A percentile compares a stretch with the other conserved stretches of the same genome.
These are phyloP conservation scores for Fusarium chuoi DNA, from an alignment of 2,329 filamentous ascomycete genomes.

Conservation along the genomic window DNA sequence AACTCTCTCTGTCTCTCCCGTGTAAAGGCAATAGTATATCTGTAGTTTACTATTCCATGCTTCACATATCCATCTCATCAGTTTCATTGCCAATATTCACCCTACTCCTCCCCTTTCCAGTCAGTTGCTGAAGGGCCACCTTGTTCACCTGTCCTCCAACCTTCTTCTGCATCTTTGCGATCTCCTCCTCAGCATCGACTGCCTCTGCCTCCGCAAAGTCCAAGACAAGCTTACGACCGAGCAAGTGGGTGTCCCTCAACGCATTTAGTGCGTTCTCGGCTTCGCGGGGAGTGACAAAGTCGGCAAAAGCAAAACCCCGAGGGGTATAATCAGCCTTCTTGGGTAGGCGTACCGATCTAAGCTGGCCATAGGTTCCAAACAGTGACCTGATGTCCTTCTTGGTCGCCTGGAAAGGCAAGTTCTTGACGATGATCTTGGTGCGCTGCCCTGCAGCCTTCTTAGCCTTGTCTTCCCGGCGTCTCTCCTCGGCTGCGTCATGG, in stretches of 20 bases:
- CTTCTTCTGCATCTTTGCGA: slow-evolving; percentile 97
- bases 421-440: slow-evolving; percentile 98
- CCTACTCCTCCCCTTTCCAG: slow-evolving; percentile 83
- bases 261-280: slow-evolving; percentile 91
- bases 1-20: slow-evolving; percentile 23
- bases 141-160: slow-evolving; percentile 90
- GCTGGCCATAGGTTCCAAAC: slow-evolving; percentile 89
- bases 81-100: slow-evolving; percentile 84
- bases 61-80: slow-evolving; percentile 60
- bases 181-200: slow-evolving; percentile 93
- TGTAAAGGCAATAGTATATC: slow-evolving; percentile 26
- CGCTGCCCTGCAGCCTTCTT: slow-evolving; percentile 81
- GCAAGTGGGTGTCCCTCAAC: slow-evolving; percentile 89
- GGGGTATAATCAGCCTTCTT: slow-evolving; percentile 92
- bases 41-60: slow-evolving; percentile 28
- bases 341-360: slow-evolving; percentile 91
- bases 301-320: slow-evolving; percentile 95
- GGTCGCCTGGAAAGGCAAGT: slow-evolving; percentile 92
- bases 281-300: slow-evolving; percentile 92
- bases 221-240: slow-evolving; percentile 88
- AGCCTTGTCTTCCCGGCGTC: slow-evolving; percentile 81
- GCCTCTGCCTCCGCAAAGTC: slow-evolving; percentile 92
- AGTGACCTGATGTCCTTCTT: slow-evolving; percentile 92
- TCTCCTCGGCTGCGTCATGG: slow-evolving; percentile 86
- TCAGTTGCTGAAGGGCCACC: slow-evolving; percentile 89